These are phyloP conservation scores for Fistulifera solaris DNA, from an alignment of 108 stramenopile genomes.

Conservation along the genomic window DNA sequence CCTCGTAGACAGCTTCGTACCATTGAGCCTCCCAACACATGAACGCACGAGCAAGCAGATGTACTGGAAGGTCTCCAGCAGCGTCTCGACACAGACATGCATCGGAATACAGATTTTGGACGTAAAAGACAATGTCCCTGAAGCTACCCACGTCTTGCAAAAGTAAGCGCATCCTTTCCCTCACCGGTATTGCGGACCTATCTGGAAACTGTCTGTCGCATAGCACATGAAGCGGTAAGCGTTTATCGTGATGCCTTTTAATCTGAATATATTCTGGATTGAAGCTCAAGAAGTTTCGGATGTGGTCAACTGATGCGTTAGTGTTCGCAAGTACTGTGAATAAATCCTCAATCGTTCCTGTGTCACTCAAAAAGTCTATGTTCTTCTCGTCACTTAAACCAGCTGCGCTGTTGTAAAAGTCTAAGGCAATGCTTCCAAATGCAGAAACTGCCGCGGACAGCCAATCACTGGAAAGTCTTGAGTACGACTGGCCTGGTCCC, in stretches of 20 bases:
- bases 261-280: constrained; percentile 6
- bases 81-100: constrained; percentile 25
- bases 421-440: no score
- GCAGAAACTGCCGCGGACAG: no score
- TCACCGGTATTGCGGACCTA: constrained; percentile 9
- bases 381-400: no score
- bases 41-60: constrained; percentile 34
- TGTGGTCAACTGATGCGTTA: neutral
- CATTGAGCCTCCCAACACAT: constrained; percentile 52
- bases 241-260: constrained; percentile 9
- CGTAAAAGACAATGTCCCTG: constrained; percentile 7
- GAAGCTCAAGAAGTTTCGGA: neutral
- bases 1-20: constrained; percentile 35
- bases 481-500: no score
- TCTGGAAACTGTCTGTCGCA: constrained; percentile 25
- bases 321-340: no score
- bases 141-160: constrained; percentile 16
- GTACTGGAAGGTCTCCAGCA: constrained; percentile 40
- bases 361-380: no score
- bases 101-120: constrained; percentile 11
- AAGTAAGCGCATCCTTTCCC: constrained; percentile 8
- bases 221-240: constrained; percentile 20
- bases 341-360: no score
- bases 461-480: no score
- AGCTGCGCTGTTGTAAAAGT: no score